Evolutionary conservation across 1,139 yeast genomes (phyloP).

Genomic region (Barnettozyma hawaiiensis): DNA sequence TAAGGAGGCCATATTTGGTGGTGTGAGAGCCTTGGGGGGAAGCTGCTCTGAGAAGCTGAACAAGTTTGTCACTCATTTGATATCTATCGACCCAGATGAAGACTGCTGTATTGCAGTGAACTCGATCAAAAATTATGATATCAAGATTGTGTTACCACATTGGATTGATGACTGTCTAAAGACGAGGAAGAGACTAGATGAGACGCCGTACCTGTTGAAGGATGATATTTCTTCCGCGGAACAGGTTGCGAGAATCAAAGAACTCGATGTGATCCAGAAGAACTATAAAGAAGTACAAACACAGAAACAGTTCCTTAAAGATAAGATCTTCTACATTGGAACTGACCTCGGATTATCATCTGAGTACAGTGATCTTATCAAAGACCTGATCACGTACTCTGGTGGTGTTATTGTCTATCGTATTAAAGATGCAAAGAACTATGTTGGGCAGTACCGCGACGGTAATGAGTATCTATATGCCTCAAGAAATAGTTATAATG

Average conservation of each 20-base stretch:
- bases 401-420: slow-evolving; percentile 37
- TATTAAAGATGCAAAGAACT: slow-evolving; percentile 44
- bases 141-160: slow-evolving; percentile 64
- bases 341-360: slow-evolving; percentile 30
- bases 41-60: slow-evolving; percentile 58
- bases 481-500: slow-evolving; percentile 30
- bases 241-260: slow-evolving; percentile 15
- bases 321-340: slow-evolving; percentile 27
- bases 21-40: slow-evolving; percentile 73
- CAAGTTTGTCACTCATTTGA: slow-evolving; percentile 69
- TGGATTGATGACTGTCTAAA: slow-evolving; percentile 74
- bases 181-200: slow-evolving; percentile 46
- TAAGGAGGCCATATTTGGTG: slow-evolving; percentile 59
- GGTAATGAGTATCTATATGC: slow-evolving; percentile 49
- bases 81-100: slow-evolving; percentile 52
- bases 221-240: slow-evolving; percentile 10
- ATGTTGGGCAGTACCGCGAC: slow-evolving; percentile 56
- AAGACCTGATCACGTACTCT: slow-evolving; percentile 31
- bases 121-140: slow-evolving; percentile 35
- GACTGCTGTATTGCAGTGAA: slow-evolving; percentile 37
- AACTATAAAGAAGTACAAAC: background rate
- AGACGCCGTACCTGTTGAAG: slow-evolving; percentile 42
- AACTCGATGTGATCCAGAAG: slow-evolving; percentile 1
- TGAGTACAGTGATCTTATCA: slow-evolving; percentile 27
- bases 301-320: slow-evolving; percentile 17